A percentile compares a stretch with the other conserved stretches of the same genome.
Evolutionary conservation across 352 stramenopile species (phyloP).

Genomic region (Globisporangium spinosum): DNA sequence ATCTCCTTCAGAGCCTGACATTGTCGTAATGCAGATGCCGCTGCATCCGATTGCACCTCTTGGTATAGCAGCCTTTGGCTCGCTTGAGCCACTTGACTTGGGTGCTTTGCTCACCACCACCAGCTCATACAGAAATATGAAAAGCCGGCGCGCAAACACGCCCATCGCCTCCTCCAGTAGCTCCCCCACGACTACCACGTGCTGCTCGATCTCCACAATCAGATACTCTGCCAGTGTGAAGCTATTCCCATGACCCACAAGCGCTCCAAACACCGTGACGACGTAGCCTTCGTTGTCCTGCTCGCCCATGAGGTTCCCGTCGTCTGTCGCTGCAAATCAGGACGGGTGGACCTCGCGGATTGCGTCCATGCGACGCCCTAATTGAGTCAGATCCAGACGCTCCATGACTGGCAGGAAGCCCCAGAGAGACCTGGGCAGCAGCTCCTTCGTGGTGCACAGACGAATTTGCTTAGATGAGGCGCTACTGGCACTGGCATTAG

Average conservation of each 20-base stretch:
- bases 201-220: conserved; percentile 28
- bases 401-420: conserved; percentile 20
- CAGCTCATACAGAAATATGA: conserved; percentile 37
- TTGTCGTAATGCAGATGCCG: conserved; percentile 20
- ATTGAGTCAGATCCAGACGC: not conserved
- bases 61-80: not conserved
- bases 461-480: conserved; percentile 2
- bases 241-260: conserved; percentile 24
- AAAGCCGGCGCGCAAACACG: conserved; percentile 45
- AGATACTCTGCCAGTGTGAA: conserved; percentile 8
- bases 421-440: conserved; percentile 28
- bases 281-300: conserved; percentile 26
- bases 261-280: conserved; percentile 19
- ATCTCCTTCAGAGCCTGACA: not conserved
- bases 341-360: not conserved
- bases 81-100: not conserved
- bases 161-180: conserved; percentile 44
- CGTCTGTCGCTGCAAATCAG: conserved; percentile 13
- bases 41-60: conserved; percentile 8
- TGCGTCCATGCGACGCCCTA: not conserved
- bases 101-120: not conserved
- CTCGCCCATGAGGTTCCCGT: not conserved
- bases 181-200: conserved; percentile 35
- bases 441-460: conserved; percentile 22
- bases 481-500: not conserved